phyloP scores from a whole-genome alignment of 768 basidiomycete genomes.

The Amanita rimosa region DNA sequence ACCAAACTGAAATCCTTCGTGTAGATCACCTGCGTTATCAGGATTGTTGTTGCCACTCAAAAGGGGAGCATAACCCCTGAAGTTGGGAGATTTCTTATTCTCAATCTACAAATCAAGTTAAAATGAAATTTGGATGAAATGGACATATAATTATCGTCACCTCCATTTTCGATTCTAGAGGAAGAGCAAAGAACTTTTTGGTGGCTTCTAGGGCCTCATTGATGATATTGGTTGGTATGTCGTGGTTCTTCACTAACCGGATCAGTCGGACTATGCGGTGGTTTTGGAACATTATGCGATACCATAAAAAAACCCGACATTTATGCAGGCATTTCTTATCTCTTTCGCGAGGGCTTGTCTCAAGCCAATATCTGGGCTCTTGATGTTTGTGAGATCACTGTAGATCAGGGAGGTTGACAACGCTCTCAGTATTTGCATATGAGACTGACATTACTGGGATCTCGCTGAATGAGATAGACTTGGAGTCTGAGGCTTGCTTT shows the following conservation, averaged over 20 bases:
- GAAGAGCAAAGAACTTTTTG: conserved; percentile 59
- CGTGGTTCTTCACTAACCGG: conserved; percentile 60
- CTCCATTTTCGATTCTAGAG: conserved; percentile 54
- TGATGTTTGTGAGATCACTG: conserved; percentile 35
- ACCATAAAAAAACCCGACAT: conserved; percentile 85
- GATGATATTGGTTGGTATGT: conserved; percentile 45
- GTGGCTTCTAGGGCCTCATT: conserved; percentile 31
- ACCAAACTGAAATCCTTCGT: conserved; percentile 86
- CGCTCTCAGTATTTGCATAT: not conserved
- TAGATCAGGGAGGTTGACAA: not conserved
- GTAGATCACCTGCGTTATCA: conserved; percentile 71
- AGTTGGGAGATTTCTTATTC: conserved; percentile 54
- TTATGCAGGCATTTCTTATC: conserved; percentile 67
- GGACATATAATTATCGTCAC: conserved; percentile 20
- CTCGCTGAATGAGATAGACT: not conserved
- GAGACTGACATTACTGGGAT: conserved; percentile 27
- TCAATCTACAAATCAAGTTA: conserved; percentile 37
- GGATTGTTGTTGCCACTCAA: conserved; percentile 69
- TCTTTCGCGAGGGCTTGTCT: conserved; percentile 38
- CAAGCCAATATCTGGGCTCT: conserved; percentile 22
- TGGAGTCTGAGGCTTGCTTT: conserved; percentile 5
- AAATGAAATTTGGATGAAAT: not conserved
- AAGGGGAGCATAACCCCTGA: conserved; percentile 67
- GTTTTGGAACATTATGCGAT: conserved; percentile 2
- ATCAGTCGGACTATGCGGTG: not conserved